Percentiles rank a stretch among this genome's conserved stretches.
Conservation (phyloP, 306 rosid genomes). For the Arachis stenosperma region DNA sequence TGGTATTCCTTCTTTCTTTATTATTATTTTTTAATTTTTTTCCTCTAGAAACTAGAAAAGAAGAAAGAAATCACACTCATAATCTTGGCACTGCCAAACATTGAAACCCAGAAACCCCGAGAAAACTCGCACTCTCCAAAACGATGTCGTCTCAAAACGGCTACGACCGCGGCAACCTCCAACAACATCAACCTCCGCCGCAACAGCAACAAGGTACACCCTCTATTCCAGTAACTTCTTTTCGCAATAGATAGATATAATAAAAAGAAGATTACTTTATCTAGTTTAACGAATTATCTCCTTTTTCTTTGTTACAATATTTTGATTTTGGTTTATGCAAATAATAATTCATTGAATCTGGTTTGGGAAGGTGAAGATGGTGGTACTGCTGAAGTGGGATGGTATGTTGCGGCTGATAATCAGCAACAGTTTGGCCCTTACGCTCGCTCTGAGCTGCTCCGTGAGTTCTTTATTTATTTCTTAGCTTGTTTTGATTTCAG, state of each 20-base stretch:
- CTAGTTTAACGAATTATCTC: neutral
- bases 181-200: conserved; percentile 28
- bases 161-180: conserved; percentile 16
- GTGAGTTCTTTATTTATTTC: conserved; percentile 51
- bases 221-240: neutral
- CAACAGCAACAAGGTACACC: conserved; percentile 29
- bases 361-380: neutral
- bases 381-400: conserved; percentile 57
- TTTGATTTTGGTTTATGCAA: neutral
- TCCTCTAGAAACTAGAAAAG: conserved; percentile 2
- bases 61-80: neutral
- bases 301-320: neutral
- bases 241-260: neutral
- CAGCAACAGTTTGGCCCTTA: conserved; percentile 90
- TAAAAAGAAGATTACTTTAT: neutral
- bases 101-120: conserved; percentile 8
- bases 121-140: neutral
- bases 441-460: conserved; percentile 72
- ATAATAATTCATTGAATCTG: conserved; percentile 3
- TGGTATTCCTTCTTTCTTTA: neutral
- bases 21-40: too few relatives aligned
- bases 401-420: conserved; percentile 83
- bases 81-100: conserved; percentile 1
- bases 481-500: too few relatives aligned
- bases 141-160: conserved; percentile 47